Conservation (phyloP, 768 basidiomycete genomes). For the Arthromyces matolae region DNA sequence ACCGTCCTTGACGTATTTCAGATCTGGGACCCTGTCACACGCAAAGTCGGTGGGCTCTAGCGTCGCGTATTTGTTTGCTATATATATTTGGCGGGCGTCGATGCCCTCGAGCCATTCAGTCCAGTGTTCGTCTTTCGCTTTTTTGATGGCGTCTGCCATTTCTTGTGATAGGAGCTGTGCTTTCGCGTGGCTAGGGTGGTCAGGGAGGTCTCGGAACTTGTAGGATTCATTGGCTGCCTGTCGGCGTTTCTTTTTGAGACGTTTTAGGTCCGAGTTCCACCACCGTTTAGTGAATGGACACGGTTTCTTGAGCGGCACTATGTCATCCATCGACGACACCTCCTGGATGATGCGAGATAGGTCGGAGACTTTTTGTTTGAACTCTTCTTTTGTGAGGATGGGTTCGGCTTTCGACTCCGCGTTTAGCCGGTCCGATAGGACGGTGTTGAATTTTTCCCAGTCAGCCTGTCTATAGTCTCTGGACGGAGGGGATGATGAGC, state of each 20-base stretch:
- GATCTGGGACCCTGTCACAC: neutral
- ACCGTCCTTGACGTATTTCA: neutral
- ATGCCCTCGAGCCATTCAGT: neutral
- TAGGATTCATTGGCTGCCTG: neutral
- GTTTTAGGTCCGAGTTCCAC: slow-evolving; percentile 18
- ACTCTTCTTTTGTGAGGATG: neutral
- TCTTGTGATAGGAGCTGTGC: neutral
- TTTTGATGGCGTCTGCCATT: neutral
- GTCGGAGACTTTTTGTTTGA: neutral
- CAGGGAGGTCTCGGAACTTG: neutral
- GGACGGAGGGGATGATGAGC: neutral
- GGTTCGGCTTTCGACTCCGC: neutral
- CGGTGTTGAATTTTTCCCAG: too few species aligned
- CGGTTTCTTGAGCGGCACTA: slow-evolving; percentile 6
- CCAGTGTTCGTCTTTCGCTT: slow-evolving; percentile 1
- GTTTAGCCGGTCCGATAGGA: slow-evolving; percentile 1
- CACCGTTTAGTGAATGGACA: slow-evolving; percentile 17
- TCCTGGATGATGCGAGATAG: slow-evolving; percentile 9
- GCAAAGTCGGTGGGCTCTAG: neutral
- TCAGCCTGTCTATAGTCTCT: slow-evolving; percentile 21
- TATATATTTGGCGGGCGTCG: neutral
- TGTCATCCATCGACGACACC: neutral
- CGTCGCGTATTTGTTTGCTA: slow-evolving; percentile 1
- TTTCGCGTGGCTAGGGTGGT: slow-evolving; percentile 2
- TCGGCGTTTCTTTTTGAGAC: neutral